Percentiles rank a stretch among this genome's conserved stretches.
phyloP scores from a whole-genome alignment of 2,329 filamentous ascomycete species.

The Fusarium decemcellulare region DNA sequence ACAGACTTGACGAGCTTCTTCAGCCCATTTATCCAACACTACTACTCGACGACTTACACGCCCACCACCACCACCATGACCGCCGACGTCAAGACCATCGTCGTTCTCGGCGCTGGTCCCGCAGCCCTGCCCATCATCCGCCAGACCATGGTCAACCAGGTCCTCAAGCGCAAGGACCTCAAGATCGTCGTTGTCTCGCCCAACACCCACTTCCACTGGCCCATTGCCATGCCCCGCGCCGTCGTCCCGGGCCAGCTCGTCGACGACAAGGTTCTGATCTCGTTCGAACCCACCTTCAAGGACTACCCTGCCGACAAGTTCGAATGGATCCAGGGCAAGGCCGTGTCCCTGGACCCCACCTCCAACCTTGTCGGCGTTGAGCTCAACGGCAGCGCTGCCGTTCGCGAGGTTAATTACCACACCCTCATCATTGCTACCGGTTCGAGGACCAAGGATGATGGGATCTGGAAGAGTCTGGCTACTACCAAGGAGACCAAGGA shows the following conservation, averaged over 20 bases:
- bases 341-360: conserved; percentile 58
- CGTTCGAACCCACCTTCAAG: conserved; percentile 60
- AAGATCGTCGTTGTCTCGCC: conserved; percentile 63
- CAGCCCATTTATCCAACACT: not conserved
- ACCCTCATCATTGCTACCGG: conserved; percentile 70
- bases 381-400: conserved; percentile 49
- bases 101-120: conserved; percentile 65
- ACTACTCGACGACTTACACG: conserved; percentile 15
- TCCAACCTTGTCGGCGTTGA: conserved; percentile 59
- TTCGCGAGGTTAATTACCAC: conserved; percentile 62
- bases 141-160: conserved; percentile 62
- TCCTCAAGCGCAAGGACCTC: conserved; percentile 56
- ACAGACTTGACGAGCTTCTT: not conserved
- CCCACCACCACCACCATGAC: conserved; percentile 27
- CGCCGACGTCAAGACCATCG: conserved; percentile 55
- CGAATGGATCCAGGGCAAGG: conserved; percentile 66
- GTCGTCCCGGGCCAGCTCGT: conserved; percentile 62
- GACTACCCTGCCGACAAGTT: conserved; percentile 63
- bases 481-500: conserved; percentile 59
- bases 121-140: conserved; percentile 64
- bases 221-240: conserved; percentile 62
- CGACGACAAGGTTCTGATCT: conserved; percentile 56
- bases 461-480: conserved; percentile 65
- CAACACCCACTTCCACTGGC: conserved; percentile 65
- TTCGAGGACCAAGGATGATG: conserved; percentile 55